A percentile compares a stretch with the other conserved stretches of the same genome.
Evolutionary conservation across 2,329 filamentous ascomycete genomes (phyloP).

Genomic region (Monilinia polystroma): DNA sequence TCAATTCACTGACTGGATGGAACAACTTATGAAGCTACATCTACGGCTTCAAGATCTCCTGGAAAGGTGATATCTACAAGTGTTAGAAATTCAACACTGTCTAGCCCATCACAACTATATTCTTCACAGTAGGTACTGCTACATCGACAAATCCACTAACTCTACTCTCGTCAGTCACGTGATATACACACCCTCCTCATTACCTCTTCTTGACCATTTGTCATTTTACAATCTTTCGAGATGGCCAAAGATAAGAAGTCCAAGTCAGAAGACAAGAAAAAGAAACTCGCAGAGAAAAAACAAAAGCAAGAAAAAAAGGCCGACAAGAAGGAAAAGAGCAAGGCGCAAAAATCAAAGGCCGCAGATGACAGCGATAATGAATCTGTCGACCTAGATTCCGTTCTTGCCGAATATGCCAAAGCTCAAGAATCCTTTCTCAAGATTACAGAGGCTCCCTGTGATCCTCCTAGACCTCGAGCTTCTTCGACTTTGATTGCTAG

Average conservation of each 20-base stretch:
- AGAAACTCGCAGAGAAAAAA: constrained; percentile 61
- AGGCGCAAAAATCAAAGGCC: constrained; percentile 70
- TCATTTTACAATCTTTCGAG: too few species aligned
- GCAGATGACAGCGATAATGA: constrained; percentile 79
- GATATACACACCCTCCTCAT: not conserved
- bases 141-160: not conserved
- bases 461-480: constrained; percentile 74
- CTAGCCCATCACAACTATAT: too few species aligned
- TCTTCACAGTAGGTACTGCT: too few species aligned
- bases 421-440: constrained; percentile 94
- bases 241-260: constrained; percentile 55
- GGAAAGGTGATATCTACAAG: too few species aligned
- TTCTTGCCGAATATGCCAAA: constrained; percentile 88
- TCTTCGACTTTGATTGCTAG: constrained; percentile 82
- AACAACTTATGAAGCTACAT: too few species aligned
- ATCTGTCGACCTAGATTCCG: constrained; percentile 88
- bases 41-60: too few species aligned
- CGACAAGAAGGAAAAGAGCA: constrained; percentile 77
- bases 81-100: too few species aligned
- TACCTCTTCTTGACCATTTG: too few species aligned
- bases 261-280: constrained; percentile 50
- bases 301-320: constrained; percentile 85
- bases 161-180: not conserved
- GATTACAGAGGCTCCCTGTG: constrained; percentile 75
- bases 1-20: not conserved